Percentiles rank a stretch among this genome's conserved stretches.
phyloP scores from a whole-genome alignment of 257 asterid genomes.

The Fraxinus anomala region DNA sequence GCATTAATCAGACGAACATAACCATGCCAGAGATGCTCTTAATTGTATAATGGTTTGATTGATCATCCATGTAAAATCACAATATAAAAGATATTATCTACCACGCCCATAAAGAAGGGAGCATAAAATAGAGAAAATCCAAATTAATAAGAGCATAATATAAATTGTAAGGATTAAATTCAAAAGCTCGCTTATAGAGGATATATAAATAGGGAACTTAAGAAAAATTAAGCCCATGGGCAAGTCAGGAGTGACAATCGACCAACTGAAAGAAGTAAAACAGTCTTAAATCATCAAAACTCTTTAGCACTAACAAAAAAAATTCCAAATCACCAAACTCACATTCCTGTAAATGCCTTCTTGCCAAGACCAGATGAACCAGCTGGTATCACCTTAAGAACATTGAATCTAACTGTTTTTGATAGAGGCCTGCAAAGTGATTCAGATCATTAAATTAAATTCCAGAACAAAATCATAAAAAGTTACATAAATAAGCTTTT shows the following conservation, averaged over 20 bases:
- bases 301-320: not conserved
- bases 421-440: constrained; percentile 50
- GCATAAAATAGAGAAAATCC: too few relatives aligned
- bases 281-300: constrained; percentile 16
- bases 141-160: not conserved
- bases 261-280: constrained; percentile 1
- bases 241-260: not conserved
- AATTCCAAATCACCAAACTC: constrained; percentile 21
- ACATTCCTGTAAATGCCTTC: constrained; percentile 61
- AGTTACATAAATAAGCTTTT: not conserved
- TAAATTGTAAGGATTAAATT: not conserved
- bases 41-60: too few relatives aligned
- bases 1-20: too few relatives aligned
- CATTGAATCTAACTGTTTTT: constrained; percentile 68
- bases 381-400: constrained; percentile 63
- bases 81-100: too few relatives aligned
- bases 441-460: not conserved
- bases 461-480: not conserved
- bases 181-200: not conserved
- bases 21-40: too few relatives aligned
- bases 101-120: too few relatives aligned
- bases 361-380: constrained; percentile 62
- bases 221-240: not conserved
- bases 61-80: too few relatives aligned
- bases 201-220: not conserved